A percentile compares a stretch with the other conserved stretches of the same genome.
phyloP scores from a whole-genome alignment of 192 early-diverging fungal genomes.

The Umbelopsis sp. region DNA sequence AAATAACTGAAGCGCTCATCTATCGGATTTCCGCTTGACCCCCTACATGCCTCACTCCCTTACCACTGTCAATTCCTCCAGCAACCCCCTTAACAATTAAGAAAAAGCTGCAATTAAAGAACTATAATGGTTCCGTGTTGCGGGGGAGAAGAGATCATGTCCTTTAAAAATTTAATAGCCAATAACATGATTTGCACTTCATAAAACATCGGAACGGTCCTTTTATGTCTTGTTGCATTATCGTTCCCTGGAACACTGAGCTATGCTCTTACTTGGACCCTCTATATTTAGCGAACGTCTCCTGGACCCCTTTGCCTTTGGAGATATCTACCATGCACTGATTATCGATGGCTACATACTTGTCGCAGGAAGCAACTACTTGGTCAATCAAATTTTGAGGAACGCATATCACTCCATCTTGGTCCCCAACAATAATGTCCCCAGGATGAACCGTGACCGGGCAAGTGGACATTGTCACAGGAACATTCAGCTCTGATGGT shows the following conservation, averaged over 20 bases:
- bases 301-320: slow-evolving; percentile 47
- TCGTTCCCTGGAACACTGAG: neutral
- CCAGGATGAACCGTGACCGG: slow-evolving; percentile 52
- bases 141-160: too few relatives aligned
- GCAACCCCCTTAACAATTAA: too few relatives aligned
- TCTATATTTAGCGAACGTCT: slow-evolving; percentile 53
- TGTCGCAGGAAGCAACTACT: slow-evolving; percentile 51
- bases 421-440: slow-evolving; percentile 59
- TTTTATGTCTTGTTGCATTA: neutral
- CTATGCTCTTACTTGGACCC: slow-evolving; percentile 20
- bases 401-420: slow-evolving; percentile 59
- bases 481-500: slow-evolving; percentile 46
- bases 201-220: neutral
- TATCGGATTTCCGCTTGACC: too few relatives aligned
- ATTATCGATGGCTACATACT: slow-evolving; percentile 49
- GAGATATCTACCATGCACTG: slow-evolving; percentile 54
- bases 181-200: too few relatives aligned
- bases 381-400: slow-evolving; percentile 44
- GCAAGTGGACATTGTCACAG: slow-evolving; percentile 48
- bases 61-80: too few relatives aligned
- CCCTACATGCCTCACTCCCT: too few relatives aligned
- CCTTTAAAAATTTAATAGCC: too few relatives aligned
- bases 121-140: too few relatives aligned
- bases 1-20: too few relatives aligned
- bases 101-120: too few relatives aligned